These are phyloP conservation scores for Leccinum fibrillosum DNA, from an alignment of 768 basidiomycete genomes.

Conservation along the genomic window DNA sequence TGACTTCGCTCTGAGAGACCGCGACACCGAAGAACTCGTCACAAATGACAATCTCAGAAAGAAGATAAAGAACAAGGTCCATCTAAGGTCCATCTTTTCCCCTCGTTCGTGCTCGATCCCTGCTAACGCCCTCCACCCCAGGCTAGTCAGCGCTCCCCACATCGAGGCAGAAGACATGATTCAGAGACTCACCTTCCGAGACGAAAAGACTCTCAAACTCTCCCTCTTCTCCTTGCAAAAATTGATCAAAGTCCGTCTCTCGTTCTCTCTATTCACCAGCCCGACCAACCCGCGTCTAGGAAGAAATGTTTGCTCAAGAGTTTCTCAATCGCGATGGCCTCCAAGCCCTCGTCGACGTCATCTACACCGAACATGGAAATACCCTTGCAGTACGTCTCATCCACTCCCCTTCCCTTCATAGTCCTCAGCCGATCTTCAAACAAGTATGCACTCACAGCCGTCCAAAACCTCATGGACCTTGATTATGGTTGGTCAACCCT, in stretches of 20 bases:
- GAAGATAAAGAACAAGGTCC: conserved; percentile 75
- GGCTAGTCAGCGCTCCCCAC: conserved; percentile 75
- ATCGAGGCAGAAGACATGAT: conserved; percentile 78
- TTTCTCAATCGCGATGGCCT: conserved; percentile 76
- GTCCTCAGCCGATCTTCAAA: conserved; percentile 9
- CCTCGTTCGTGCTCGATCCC: background rate
- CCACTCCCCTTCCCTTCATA: background rate
- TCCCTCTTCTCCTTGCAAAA: conserved; percentile 79
- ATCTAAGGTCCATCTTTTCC: conserved; percentile 60
- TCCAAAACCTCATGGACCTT: conserved; percentile 87
- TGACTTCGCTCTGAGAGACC: conserved; percentile 74
- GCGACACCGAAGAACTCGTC: conserved; percentile 74
- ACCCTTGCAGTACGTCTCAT: conserved; percentile 66
- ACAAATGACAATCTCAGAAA: conserved; percentile 83
- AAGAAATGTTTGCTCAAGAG: conserved; percentile 78
- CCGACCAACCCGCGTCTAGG: conserved; percentile 39
- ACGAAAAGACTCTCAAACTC: conserved; percentile 59
- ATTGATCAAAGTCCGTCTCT: conserved; percentile 59
- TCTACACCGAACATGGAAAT: conserved; percentile 70
- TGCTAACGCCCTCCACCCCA: conserved; percentile 26
- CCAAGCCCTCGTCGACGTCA: conserved; percentile 64
- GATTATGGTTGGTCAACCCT: conserved; percentile 82
- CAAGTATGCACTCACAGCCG: conserved; percentile 80
- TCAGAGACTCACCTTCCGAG: conserved; percentile 59
- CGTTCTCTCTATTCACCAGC: background rate